Conservation (phyloP, 2,329 filamentous ascomycete species). For the Fusarium equiseti region DNA sequence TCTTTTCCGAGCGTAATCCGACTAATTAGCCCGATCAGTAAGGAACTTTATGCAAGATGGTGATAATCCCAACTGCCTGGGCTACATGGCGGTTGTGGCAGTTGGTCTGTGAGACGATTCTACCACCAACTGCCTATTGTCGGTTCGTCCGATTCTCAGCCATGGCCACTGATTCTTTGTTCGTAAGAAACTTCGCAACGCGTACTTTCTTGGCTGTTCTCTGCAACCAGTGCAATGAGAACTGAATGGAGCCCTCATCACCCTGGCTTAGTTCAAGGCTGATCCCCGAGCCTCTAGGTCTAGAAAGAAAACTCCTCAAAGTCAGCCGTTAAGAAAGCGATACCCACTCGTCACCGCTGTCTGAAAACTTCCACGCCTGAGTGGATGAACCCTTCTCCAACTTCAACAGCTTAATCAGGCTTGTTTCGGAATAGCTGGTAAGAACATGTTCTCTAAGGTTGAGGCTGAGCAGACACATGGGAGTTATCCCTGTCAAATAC, state of each 20-base stretch:
- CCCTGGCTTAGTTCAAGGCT: slow-evolving; percentile 10
- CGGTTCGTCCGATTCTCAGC: slow-evolving; percentile 22
- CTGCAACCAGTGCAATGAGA: background rate
- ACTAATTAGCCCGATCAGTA: slow-evolving; percentile 7
- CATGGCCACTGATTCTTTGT: slow-evolving; percentile 15
- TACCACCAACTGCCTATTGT: slow-evolving; percentile 24
- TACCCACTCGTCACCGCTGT: slow-evolving; percentile 24
- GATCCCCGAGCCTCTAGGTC: slow-evolving; percentile 8
- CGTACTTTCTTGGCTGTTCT: background rate
- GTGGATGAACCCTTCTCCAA: background rate
- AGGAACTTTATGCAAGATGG: slow-evolving; percentile 24
- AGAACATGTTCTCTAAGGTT: slow-evolving; percentile 16
- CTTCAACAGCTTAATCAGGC: background rate
- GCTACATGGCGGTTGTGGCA: slow-evolving; percentile 18
- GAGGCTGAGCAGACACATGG: slow-evolving; percentile 34
- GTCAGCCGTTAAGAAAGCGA: slow-evolving; percentile 31
- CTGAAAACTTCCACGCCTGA: slow-evolving; percentile 9
- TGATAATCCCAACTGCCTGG: slow-evolving; percentile 4
- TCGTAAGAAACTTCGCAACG: background rate
- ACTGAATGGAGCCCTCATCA: background rate
- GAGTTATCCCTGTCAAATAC: slow-evolving; percentile 11
- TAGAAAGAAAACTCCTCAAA: slow-evolving; percentile 15
- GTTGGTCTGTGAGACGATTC: slow-evolving; percentile 16
- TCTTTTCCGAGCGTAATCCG: background rate
- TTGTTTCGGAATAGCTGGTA: background rate